Conservation (phyloP, 352 stramenopile species). For the Globisporangium irregulare region DNA sequence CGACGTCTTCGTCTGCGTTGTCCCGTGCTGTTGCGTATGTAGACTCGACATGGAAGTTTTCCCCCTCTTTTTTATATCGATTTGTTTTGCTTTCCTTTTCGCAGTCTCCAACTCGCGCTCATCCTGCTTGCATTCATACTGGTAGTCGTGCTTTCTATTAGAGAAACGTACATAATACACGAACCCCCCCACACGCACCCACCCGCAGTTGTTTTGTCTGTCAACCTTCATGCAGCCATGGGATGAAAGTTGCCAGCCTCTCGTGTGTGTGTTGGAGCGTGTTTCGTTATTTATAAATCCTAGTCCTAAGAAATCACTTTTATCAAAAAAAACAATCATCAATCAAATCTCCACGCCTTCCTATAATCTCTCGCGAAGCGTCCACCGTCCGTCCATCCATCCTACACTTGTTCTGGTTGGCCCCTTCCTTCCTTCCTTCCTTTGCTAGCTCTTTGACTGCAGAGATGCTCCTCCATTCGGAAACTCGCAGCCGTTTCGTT, state of each 20-base stretch:
- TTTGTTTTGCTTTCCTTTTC: neutral
- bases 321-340: conserved; percentile 1
- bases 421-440: neutral
- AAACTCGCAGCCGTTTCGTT: neutral
- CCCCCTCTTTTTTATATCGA: neutral
- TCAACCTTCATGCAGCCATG: no score
- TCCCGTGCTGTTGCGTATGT: neutral
- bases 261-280: neutral
- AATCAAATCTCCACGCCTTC: neutral
- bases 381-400: neutral
- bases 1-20: neutral
- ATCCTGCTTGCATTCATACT: neutral
- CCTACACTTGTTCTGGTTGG: neutral
- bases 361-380: neutral
- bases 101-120: neutral
- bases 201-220: no score
- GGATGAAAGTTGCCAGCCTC: no score
- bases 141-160: neutral
- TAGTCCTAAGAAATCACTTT: conserved; percentile 2
- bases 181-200: neutral
- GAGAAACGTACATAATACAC: conserved; percentile 1
- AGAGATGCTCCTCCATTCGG: neutral
- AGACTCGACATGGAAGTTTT: neutral
- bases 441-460: neutral
- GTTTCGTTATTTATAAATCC: neutral